Evolutionary conservation across 345 rosid genomes (phyloP).

Genomic region (Gynandropsis gynandra): DNA sequence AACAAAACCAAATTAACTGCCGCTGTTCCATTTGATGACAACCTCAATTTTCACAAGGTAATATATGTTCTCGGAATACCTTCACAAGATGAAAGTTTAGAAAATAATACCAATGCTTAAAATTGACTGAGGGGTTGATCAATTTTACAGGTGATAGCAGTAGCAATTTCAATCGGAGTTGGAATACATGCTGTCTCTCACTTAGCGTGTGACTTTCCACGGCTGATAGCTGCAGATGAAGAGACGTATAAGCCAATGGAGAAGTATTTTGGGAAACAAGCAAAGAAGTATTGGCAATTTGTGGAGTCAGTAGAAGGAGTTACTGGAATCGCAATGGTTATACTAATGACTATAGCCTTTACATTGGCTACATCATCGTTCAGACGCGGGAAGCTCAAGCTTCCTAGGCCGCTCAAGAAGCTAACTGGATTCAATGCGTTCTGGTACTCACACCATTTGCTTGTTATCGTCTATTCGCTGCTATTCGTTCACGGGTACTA

Average conservation of each 20-base stretch:
- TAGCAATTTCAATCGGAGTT: conserved; percentile 55
- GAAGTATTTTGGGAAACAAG: conserved; percentile 51
- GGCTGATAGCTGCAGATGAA: conserved; percentile 45
- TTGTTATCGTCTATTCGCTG: conserved; percentile 59
- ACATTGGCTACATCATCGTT: conserved; percentile 72
- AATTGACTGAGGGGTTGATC: background rate
- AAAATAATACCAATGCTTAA: conserved; percentile 4
- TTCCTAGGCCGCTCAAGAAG: conserved; percentile 55
- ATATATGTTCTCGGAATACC: background rate
- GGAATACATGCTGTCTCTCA: conserved; percentile 53
- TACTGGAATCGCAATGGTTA: conserved; percentile 56
- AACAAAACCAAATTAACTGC: conserved; percentile 51
- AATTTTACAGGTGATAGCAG: conserved; percentile 51
- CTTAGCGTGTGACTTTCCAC: conserved; percentile 66
- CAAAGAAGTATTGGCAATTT: conserved; percentile 49
- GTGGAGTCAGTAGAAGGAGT: conserved; percentile 55
- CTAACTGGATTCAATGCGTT: conserved; percentile 79
- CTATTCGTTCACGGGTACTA: conserved; percentile 56
- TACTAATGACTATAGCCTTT: conserved; percentile 73
- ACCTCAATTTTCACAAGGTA: conserved; percentile 83
- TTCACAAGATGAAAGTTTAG: background rate
- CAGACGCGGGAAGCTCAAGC: conserved; percentile 45
- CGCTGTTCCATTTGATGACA: conserved; percentile 70
- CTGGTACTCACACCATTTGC: conserved; percentile 85
- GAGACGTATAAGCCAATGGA: conserved; percentile 48